Evolutionary conservation across 192 early-diverging fungal genomes (phyloP).

Genomic region (Mortierella alpina): DNA sequence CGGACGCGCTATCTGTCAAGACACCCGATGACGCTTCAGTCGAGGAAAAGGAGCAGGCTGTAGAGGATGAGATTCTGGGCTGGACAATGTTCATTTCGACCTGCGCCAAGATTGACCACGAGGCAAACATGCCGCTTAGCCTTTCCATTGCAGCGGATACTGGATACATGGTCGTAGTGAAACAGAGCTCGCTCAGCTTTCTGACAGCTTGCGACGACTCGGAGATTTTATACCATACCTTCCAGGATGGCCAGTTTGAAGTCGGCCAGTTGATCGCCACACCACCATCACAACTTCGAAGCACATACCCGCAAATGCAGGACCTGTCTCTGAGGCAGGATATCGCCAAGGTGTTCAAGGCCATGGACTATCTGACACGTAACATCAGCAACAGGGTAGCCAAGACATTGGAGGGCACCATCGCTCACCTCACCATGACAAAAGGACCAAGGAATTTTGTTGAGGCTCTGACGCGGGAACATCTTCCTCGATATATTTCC

Average conservation of each 20-base stretch:
- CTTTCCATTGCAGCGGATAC: slow-evolving; percentile 38
- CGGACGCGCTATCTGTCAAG: slow-evolving; percentile 14
- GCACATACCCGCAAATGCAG: slow-evolving; percentile 35
- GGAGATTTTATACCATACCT: slow-evolving; percentile 45
- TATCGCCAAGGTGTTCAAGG: slow-evolving; percentile 32
- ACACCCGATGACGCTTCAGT: not conserved
- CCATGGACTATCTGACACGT: slow-evolving; percentile 25
- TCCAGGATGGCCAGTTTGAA: slow-evolving; percentile 45
- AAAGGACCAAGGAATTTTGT: slow-evolving; percentile 40
- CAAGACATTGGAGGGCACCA: slow-evolving; percentile 27
- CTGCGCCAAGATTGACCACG: slow-evolving; percentile 48
- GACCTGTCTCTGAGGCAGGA: slow-evolving; percentile 28
- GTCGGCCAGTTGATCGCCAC: slow-evolving; percentile 36
- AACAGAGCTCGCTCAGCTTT: slow-evolving; percentile 44
- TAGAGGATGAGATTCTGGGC: slow-evolving; percentile 26
- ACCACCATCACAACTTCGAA: slow-evolving; percentile 39
- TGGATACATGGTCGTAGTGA: slow-evolving; percentile 42
- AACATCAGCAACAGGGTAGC: slow-evolving; percentile 10
- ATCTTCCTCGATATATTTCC: slow-evolving; percentile 25
- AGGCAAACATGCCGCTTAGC: slow-evolving; percentile 23
- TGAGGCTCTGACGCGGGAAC: slow-evolving; percentile 22
- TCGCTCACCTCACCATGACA: slow-evolving; percentile 11
- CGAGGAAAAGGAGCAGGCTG: not conserved
- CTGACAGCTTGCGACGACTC: slow-evolving; percentile 51
- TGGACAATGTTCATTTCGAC: slow-evolving; percentile 46